Evolutionary conservation across 306 rosid species (phyloP).

Genomic region (Urtica urens): DNA sequence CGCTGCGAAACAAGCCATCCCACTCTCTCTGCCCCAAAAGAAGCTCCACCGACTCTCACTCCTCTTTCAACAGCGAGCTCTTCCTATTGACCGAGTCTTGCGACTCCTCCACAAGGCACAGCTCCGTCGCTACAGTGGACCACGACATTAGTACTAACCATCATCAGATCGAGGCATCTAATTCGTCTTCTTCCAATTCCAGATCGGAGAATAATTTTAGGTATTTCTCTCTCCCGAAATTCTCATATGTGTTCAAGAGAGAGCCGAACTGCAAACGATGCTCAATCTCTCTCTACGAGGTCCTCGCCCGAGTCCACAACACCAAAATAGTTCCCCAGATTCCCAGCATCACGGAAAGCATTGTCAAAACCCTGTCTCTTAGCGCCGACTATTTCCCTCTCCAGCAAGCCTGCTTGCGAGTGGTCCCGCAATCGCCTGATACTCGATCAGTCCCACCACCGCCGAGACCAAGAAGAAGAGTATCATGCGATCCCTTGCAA

Average conservation of each 20-base stretch:
- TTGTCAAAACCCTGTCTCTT: constrained; percentile 67
- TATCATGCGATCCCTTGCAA: constrained; percentile 58
- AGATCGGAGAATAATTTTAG: too few species aligned
- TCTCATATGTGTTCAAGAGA: constrained; percentile 67
- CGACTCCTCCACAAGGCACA: too few species aligned
- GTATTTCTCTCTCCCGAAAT: constrained; percentile 64
- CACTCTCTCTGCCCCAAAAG: constrained; percentile 51
- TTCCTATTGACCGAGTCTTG: too few species aligned
- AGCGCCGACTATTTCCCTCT: constrained; percentile 81
- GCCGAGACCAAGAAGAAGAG: constrained; percentile 56
- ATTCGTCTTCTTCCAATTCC: too few species aligned
- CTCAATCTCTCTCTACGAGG: constrained; percentile 72
- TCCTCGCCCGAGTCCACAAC: constrained; percentile 79
- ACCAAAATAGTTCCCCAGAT: constrained; percentile 68
- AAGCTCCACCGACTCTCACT: too few species aligned
- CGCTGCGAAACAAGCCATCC: constrained; percentile 66
- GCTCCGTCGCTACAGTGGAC: too few species aligned
- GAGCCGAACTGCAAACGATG: constrained; percentile 38
- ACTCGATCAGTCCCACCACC: constrained; percentile 78
- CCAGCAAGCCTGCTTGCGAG: constrained; percentile 84
- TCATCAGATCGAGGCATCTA: too few species aligned
- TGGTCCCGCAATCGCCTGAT: constrained; percentile 77
- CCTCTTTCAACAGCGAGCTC: too few species aligned
- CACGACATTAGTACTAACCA: too few species aligned
- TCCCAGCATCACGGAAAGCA: constrained; percentile 55